These are phyloP conservation scores for Pythium phragmitis DNA, from an alignment of 352 stramenopile species.

Conservation along the genomic window DNA sequence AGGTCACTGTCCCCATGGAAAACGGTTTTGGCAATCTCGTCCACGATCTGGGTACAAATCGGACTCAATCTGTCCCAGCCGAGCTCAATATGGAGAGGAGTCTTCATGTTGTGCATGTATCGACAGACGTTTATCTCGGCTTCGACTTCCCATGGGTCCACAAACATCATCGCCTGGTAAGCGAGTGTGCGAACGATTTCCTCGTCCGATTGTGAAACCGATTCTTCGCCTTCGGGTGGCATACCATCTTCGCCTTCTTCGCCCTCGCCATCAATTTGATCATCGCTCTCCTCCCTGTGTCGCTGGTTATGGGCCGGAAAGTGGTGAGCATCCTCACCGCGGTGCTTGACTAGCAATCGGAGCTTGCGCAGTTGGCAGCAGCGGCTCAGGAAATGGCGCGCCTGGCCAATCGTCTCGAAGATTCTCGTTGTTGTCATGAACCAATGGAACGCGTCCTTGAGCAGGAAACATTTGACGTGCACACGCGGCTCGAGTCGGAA, in stretches of 20 bases:
- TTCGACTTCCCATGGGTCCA: constrained; percentile 81
- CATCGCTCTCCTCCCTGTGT: constrained; percentile 13
- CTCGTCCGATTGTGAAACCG: background rate
- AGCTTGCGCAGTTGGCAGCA: constrained; percentile 79
- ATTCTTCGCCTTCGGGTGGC: background rate
- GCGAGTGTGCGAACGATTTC: constrained; percentile 4
- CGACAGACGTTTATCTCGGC: constrained; percentile 52
- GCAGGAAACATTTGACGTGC: constrained; percentile 67
- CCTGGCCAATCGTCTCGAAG: constrained; percentile 36
- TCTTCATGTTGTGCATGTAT: constrained; percentile 58
- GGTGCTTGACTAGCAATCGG: constrained; percentile 60
- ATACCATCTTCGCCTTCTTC: constrained; percentile 27
- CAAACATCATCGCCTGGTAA: constrained; percentile 78
- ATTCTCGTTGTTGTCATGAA: constrained; percentile 41
- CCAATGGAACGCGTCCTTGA: constrained; percentile 72
- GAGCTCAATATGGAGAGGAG: constrained; percentile 61
- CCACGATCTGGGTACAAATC: constrained; percentile 59
- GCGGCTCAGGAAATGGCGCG: constrained; percentile 58
- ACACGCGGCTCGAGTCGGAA: constrained; percentile 78
- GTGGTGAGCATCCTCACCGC: constrained; percentile 49
- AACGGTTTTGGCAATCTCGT: constrained; percentile 59
- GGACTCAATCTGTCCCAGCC: constrained; percentile 73
- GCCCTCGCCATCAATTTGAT: constrained; percentile 18
- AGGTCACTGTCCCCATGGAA: constrained; percentile 54
- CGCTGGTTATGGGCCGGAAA: constrained; percentile 30